Evolutionary conservation across 2,329 filamentous ascomycete species (phyloP), one percentile per base, ranked within the genome.

Genomic region (Colletotrichum sp.): DNA sequence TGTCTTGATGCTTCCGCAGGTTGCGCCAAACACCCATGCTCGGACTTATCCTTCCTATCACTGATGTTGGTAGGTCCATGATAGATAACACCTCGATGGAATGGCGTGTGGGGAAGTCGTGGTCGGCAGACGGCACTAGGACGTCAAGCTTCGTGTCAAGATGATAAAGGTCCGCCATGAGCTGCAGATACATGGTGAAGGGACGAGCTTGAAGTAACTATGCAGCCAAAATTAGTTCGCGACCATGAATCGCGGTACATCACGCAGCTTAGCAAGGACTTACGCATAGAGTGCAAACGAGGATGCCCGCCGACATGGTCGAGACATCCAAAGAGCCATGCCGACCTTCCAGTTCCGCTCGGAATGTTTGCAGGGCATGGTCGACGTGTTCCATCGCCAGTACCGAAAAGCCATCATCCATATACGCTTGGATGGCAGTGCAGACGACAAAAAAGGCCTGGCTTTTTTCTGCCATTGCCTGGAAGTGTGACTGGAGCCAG

Each of bases 51-150:
- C 77, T 67, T 18, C 77, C 77, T 8, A 77, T 55, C 13, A 77
- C 75, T 10, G 76, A n/a, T 16, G 66, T 65, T 15, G 38, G 66
- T n/a, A 78, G 48, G 61, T 78, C 77, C 76, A 78, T 78, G 55
- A 78, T 34, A 13, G 73, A 75, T 18, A 77, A 62, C n/a, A 77
- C 77, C 32, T 78, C 77, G 9, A 78, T 64, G 13, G 52, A 30
- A 24, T 77, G 76, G 2, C 66, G 56, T 10, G 34, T 73, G 4
- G 65, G 58, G n/a, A 64, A 56, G 48, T 76, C 70, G 12, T 70
- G 61, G 26, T 58, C 71, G 18, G 66, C 38, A 16, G 61, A 32
- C 3, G 75, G 75, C 8, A 76, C 16, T 1, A 76, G 24, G 9
- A 30, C 26, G 8, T 32, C 9, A 21, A 77, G n/a, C 9, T 28